Evolutionary conservation across 768 basidiomycete species (phyloP).

Genomic region (Pleurotus giganteus): DNA sequence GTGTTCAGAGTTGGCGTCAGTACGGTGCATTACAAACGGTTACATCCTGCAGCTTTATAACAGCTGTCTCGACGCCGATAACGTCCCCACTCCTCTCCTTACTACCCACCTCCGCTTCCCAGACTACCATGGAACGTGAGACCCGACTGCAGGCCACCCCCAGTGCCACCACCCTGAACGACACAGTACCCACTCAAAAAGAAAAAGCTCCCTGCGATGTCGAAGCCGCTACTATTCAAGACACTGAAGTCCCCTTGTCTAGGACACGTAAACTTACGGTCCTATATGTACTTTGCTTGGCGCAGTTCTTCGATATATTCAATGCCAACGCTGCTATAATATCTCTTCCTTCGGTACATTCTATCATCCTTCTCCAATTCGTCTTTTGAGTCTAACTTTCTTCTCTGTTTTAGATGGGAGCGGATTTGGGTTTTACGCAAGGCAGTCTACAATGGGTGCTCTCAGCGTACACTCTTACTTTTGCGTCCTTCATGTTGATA

Average conservation of each 20-base stretch:
- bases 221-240: neutral
- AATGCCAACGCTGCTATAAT: neutral
- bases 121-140: neutral
- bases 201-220: neutral
- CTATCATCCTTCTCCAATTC: neutral
- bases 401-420: neutral
- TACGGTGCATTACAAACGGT: too few relatives aligned
- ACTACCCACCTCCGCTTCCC: neutral
- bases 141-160: neutral
- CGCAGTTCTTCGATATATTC: conserved; percentile 5
- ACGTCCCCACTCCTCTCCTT: neutral
- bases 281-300: neutral
- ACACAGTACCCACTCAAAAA: neutral
- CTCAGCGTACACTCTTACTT: neutral
- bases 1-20: too few relatives aligned
- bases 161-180: neutral
- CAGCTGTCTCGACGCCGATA: too few relatives aligned
- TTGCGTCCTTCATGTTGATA: neutral
- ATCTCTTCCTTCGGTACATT: neutral
- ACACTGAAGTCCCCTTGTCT: neutral
- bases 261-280: neutral
- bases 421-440: neutral
- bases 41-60: too few relatives aligned
- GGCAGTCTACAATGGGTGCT: neutral
- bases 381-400: neutral